Conservation (phyloP, 176 grass and related monocot species). For the Guadua angustifolia region DNA sequence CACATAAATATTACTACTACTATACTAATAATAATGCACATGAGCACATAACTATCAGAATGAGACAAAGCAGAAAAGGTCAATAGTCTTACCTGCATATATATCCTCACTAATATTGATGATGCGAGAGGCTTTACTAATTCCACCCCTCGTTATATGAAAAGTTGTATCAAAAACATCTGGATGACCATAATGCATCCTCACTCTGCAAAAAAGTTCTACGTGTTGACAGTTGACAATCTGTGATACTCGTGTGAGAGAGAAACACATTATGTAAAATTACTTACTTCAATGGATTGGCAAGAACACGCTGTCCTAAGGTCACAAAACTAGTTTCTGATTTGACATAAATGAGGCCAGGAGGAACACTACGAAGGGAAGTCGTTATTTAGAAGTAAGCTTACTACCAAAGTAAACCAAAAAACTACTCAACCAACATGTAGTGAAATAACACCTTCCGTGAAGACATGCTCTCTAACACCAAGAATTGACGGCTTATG, state of each 20-base stretch:
- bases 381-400: constrained; percentile 24
- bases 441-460: constrained; percentile 65
- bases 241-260: neutral
- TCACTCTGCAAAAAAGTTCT: too few species aligned
- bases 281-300: constrained; percentile 86
- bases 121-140: too few species aligned
- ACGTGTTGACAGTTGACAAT: too few species aligned
- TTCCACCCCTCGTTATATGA: too few species aligned
- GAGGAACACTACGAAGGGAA: constrained; percentile 68
- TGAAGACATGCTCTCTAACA: constrained; percentile 96
- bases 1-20: too few species aligned
- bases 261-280: constrained; percentile 23
- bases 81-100: too few species aligned
- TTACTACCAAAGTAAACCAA: neutral
- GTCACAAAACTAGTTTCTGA: constrained; percentile 95
- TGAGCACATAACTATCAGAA: too few species aligned
- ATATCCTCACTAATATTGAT: too few species aligned
- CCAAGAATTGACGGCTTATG: constrained; percentile 86
- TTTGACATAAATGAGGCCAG: constrained; percentile 94
- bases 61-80: too few species aligned
- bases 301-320: constrained; percentile 90
- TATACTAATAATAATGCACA: too few species aligned
- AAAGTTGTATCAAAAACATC: too few species aligned
- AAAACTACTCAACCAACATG: constrained; percentile 8
- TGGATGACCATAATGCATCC: too few species aligned